phyloP scores from a whole-genome alignment of 2,329 filamentous ascomycete species.

The Domatiomyces catenatus region DNA sequence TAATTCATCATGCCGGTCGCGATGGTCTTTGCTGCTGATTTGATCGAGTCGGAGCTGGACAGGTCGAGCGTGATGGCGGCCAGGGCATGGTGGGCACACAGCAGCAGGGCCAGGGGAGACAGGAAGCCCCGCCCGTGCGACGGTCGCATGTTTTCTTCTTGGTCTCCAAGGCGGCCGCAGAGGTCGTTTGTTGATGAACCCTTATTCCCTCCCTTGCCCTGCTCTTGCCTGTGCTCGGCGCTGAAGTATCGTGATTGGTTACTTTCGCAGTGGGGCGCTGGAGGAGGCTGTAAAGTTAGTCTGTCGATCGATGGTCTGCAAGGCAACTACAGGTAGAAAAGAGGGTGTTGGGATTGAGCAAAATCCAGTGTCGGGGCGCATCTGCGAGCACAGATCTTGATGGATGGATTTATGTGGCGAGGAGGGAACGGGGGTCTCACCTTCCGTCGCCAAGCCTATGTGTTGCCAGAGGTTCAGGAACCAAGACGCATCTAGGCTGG shows the following conservation, averaged over 20 bases:
- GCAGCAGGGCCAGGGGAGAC: conserved; percentile 4
- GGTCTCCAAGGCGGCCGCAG: background rate
- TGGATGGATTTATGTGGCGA: background rate
- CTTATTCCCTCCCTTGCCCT: background rate
- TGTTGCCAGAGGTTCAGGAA: background rate
- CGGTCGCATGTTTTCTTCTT: background rate
- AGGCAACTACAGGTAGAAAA: background rate
- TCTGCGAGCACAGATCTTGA: background rate
- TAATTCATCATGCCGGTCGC: conserved; percentile 36
- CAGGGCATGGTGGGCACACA: conserved; percentile 7
- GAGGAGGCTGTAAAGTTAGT: background rate
- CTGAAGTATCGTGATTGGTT: background rate
- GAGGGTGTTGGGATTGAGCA: background rate
- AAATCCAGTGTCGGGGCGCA: background rate
- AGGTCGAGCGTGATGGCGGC: conserved; percentile 14
- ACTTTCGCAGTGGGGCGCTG: background rate
- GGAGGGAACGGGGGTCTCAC: background rate
- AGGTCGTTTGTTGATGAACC: background rate
- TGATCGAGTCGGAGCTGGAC: conserved; percentile 29
- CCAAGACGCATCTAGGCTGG: background rate
- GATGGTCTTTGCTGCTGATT: conserved; percentile 29
- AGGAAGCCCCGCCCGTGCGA: background rate
- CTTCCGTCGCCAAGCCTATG: background rate
- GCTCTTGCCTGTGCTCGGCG: background rate
- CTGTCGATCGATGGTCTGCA: background rate